Evolutionary conservation across 2,329 filamentous ascomycete species (phyloP).

Genomic region (Rhytidhysteron rufulum): DNA sequence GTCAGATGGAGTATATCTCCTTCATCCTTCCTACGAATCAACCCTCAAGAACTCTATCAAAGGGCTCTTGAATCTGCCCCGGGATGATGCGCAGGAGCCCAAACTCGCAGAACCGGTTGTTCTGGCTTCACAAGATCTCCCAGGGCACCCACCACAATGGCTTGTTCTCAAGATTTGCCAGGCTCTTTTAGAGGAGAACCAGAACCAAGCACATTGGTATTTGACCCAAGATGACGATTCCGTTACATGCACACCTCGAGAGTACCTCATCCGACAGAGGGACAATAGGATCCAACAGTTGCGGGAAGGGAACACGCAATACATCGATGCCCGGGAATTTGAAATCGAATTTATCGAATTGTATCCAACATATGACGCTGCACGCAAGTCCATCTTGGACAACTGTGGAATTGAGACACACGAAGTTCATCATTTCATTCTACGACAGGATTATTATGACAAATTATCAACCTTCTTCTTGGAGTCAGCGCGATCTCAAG

Average conservation of each 20-base stretch:
- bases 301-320: slow-evolving; percentile 16
- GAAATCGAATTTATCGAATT: slow-evolving; percentile 12
- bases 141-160: slow-evolving; percentile 22
- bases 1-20: slow-evolving; percentile 1
- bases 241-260: slow-evolving; percentile 21
- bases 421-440: slow-evolving; percentile 14
- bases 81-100: slow-evolving; percentile 13
- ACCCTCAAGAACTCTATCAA: slow-evolving; percentile 7
- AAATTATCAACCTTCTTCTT: slow-evolving; percentile 12
- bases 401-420: no score
- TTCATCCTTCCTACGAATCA: neutral
- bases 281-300: slow-evolving; percentile 15
- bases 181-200: slow-evolving; percentile 4
- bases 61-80: slow-evolving; percentile 8
- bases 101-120: slow-evolving; percentile 1
- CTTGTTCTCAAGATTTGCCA: slow-evolving; percentile 14
- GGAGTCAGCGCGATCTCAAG: slow-evolving; percentile 15
- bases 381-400: slow-evolving; percentile 9
- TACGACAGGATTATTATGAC: slow-evolving; percentile 11
- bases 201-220: slow-evolving; percentile 10
- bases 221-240: slow-evolving; percentile 9
- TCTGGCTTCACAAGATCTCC: slow-evolving; percentile 14
- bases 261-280: slow-evolving; percentile 14
- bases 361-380: slow-evolving; percentile 14
- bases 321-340: slow-evolving; percentile 18